phyloP scores from a whole-genome alignment of 2,329 filamentous ascomycete species.

The Diplodia mutila region DNA sequence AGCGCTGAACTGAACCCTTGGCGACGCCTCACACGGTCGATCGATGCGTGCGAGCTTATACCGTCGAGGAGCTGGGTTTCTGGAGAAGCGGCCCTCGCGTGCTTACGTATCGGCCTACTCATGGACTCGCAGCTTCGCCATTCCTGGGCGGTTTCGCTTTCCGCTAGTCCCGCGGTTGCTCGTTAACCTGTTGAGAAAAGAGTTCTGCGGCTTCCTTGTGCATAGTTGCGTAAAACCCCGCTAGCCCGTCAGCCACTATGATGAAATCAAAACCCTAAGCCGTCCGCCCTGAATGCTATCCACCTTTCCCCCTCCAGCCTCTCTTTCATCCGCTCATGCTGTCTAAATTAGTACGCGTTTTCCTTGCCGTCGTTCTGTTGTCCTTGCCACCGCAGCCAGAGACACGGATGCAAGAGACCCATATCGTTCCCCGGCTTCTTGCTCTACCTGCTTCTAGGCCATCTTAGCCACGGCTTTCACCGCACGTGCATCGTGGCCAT shows the following conservation, averaged over 20 bases:
- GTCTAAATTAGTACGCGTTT: neutral
- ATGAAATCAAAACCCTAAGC: conserved; percentile 13
- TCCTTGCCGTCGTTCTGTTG: too few relatives aligned
- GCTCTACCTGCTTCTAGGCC: neutral
- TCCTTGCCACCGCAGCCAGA: neutral
- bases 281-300: neutral
- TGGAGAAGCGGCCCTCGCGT: neutral
- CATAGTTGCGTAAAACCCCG: neutral
- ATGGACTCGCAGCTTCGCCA: conserved; percentile 6
- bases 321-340: neutral
- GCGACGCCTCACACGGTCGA: neutral
- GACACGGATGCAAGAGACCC: neutral
- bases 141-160: conserved; percentile 7
- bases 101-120: neutral
- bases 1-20: neutral
- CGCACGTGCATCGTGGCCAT: neutral
- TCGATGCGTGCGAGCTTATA: neutral
- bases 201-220: conserved; percentile 1
- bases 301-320: neutral
- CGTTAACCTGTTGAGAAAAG: conserved; percentile 2
- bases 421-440: neutral
- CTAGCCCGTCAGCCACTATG: neutral
- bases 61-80: neutral
- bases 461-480: neutral
- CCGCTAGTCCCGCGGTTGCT: neutral